phyloP scores from a whole-genome alignment of 345 rosid species.

The Anastatica hierochuntica region DNA sequence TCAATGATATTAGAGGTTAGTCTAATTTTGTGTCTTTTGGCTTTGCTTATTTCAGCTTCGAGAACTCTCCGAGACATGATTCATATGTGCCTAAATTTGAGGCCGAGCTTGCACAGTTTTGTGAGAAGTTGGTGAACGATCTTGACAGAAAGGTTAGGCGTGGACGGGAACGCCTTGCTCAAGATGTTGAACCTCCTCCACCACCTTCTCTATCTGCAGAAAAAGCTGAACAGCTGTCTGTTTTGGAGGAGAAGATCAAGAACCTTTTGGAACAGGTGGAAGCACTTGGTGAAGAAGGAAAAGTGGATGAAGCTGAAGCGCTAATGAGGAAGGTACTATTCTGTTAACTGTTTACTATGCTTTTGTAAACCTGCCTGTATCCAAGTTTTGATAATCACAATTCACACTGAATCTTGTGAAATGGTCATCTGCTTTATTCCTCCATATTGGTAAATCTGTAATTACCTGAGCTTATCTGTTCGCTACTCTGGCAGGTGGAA shows the following conservation, averaged over 20 bases:
- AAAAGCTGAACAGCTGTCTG: constrained; percentile 73
- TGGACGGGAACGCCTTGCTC: constrained; percentile 92
- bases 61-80: constrained; percentile 76
- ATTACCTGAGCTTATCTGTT: constrained; percentile 1
- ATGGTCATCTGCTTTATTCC: constrained; percentile 2
- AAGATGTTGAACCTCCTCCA: constrained; percentile 78
- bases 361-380: neutral
- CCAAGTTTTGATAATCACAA: neutral
- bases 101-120: constrained; percentile 84
- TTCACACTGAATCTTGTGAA: neutral
- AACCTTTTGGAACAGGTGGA: constrained; percentile 94
- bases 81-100: constrained; percentile 68
- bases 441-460: neutral
- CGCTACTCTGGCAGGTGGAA: constrained; percentile 52
- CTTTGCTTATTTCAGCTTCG: constrained; percentile 52
- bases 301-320: constrained; percentile 99
- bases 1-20: neutral
- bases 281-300: constrained; percentile 92
- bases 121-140: constrained; percentile 95
- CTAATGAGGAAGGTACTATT: constrained; percentile 84
- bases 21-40: neutral
- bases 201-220: constrained; percentile 63
- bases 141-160: constrained; percentile 95
- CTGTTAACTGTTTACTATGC: neutral
- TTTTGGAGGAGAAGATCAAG: constrained; percentile 86